A percentile compares a stretch with the other conserved stretches of the same genome.
Evolutionary conservation across 2,329 filamentous ascomycete species (phyloP).

Genomic region (Botrytis cinerea): DNA sequence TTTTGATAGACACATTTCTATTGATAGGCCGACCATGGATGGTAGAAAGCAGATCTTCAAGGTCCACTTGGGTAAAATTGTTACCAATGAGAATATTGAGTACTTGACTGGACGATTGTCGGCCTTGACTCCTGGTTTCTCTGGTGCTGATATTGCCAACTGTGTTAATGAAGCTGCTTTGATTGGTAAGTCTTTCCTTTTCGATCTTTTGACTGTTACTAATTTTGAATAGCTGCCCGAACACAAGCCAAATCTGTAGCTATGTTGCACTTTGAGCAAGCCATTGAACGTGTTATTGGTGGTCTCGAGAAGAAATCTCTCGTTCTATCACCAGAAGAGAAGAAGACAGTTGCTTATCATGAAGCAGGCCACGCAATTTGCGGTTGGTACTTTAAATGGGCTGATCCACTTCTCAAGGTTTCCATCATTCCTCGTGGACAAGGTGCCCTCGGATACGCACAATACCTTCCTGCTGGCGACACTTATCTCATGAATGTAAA

Average conservation of each 20-base stretch:
- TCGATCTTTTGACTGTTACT: constrained; percentile 19
- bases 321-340: constrained; percentile 89
- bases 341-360: constrained; percentile 95
- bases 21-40: constrained; percentile 95
- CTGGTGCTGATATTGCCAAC: constrained; percentile 97
- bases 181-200: constrained; percentile 66
- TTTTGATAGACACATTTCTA: constrained; percentile 94
- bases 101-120: constrained; percentile 85
- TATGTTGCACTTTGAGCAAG: constrained; percentile 93
- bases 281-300: constrained; percentile 95
- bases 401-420: constrained; percentile 96
- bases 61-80: constrained; percentile 92
- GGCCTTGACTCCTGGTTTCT: constrained; percentile 92
- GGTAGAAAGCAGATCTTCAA: constrained; percentile 94
- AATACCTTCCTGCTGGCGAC: constrained; percentile 90
- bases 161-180: constrained; percentile 97
- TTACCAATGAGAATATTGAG: constrained; percentile 86
- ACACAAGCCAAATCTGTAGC: constrained; percentile 76
- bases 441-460: constrained; percentile 91
- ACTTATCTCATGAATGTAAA: constrained; percentile 94
- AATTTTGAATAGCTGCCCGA: constrained; percentile 70
- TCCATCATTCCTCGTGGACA: constrained; percentile 97
- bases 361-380: constrained; percentile 98
- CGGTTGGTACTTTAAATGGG: constrained; percentile 94
- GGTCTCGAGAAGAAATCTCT: constrained; percentile 97